Evolutionary conservation across 352 stramenopile species (phyloP).

Genomic region (Phytopythium cucurbitacearum): DNA sequence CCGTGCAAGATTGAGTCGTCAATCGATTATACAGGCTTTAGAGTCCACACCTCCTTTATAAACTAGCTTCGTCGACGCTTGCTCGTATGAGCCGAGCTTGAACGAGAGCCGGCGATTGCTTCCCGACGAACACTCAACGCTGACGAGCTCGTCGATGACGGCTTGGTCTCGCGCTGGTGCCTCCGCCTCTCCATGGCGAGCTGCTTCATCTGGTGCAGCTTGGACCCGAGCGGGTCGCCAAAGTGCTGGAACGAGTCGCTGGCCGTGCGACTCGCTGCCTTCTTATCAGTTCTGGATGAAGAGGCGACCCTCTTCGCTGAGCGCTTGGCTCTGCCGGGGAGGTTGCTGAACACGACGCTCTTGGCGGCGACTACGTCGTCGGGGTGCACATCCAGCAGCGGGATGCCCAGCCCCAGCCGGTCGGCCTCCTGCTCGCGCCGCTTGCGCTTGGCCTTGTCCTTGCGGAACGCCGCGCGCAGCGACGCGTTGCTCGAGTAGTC

Average conservation of each 20-base stretch:
- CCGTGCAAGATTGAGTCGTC: neutral
- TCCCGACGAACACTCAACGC: too few species aligned
- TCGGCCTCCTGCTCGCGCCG: conserved; percentile 30
- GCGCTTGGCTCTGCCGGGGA: conserved; percentile 25
- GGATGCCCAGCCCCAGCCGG: conserved; percentile 48
- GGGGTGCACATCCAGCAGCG: conserved; percentile 46
- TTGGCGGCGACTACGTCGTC: conserved; percentile 61
- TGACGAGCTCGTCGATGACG: too few species aligned
- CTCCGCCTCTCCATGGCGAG: neutral
- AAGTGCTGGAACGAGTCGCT: conserved; percentile 57
- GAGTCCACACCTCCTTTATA: too few species aligned
- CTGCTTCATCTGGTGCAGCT: conserved; percentile 44
- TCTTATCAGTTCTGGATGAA: conserved; percentile 1
- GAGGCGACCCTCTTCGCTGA: neutral
- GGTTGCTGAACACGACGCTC: conserved; percentile 49
- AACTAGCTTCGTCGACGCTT: too few species aligned
- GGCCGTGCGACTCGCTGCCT: neutral
- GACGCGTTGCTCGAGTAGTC: conserved; percentile 64
- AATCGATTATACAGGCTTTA: neutral
- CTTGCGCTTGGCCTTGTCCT: conserved; percentile 51
- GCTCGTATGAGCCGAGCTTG: too few species aligned
- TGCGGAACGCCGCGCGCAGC: conserved; percentile 47
- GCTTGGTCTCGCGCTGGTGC: too few species aligned
- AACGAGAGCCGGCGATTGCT: too few species aligned
- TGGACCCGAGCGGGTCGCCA: conserved; percentile 45